These are phyloP conservation scores for Penicillium antarcticum DNA, from an alignment of 495 filamentous ascomycete species.

Conservation along the genomic window DNA sequence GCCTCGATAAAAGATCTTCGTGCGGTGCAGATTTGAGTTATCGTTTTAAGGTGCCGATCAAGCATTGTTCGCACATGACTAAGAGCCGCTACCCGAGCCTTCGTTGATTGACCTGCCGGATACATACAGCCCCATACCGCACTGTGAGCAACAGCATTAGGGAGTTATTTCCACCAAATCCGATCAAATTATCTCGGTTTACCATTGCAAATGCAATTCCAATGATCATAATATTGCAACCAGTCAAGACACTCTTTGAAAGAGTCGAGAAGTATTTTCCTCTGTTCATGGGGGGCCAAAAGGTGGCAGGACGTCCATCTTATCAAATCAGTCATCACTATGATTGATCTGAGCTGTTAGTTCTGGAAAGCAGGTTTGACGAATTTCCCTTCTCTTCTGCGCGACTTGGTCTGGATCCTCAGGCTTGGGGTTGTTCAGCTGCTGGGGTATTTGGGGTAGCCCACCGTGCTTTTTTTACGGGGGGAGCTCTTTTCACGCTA, in stretches of 20 bases:
- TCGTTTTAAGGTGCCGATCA: not conserved
- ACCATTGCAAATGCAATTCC: not conserved
- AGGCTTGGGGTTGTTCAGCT: no score
- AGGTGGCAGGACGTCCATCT: constrained; percentile 58
- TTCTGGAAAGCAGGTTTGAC: no score
- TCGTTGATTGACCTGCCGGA: constrained; percentile 42
- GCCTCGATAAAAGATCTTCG: no score
- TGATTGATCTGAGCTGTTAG: not conserved
- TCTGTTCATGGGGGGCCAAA: no score
- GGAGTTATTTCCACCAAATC: no score
- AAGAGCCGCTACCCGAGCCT: constrained; percentile 23
- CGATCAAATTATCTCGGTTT: not conserved
- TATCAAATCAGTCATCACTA: constrained; percentile 61
- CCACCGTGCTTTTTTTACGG: constrained; percentile 19
- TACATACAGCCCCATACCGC: constrained; percentile 38
- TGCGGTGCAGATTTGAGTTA: not conserved
- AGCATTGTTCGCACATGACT: constrained; percentile 30
- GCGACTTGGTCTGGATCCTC: constrained; percentile 53
- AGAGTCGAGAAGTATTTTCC: no score
- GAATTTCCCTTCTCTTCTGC: constrained; percentile 68
- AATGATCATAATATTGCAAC: not conserved
- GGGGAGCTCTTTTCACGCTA: constrained; percentile 23
- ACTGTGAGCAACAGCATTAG: constrained; percentile 15
- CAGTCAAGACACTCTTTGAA: not conserved
- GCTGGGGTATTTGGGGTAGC: no score